A percentile compares a stretch with the other conserved stretches of the same genome.
Evolutionary conservation across 2,329 filamentous ascomycete species (phyloP).

Genomic region (Penicillium hesseltinei): DNA sequence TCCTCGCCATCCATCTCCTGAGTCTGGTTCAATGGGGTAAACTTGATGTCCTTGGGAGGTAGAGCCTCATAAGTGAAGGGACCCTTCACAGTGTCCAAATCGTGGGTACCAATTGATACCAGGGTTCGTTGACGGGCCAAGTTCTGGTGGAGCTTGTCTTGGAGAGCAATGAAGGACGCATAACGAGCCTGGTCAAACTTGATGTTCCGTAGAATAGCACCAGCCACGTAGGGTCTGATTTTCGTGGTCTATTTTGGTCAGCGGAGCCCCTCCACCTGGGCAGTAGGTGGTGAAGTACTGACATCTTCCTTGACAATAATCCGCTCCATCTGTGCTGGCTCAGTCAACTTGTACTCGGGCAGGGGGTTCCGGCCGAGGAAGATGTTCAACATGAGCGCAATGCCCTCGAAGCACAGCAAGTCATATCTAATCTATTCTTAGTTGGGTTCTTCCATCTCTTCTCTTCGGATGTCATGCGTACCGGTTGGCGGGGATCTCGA

Average conservation of each 20-base stretch:
- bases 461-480: constrained; percentile 47
- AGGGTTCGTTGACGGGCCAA: constrained; percentile 87
- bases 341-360: constrained; percentile 75
- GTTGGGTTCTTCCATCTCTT: constrained; percentile 11
- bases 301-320: constrained; percentile 73
- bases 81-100: constrained; percentile 87
- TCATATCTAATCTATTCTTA: constrained; percentile 58
- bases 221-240: constrained; percentile 84
- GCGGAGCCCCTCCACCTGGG: constrained; percentile 2
- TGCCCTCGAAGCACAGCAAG: constrained; percentile 96
- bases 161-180: constrained; percentile 94
- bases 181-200: constrained; percentile 89
- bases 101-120: constrained; percentile 96
- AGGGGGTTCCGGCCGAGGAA: constrained; percentile 75
- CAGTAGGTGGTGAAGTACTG: constrained; percentile 18
- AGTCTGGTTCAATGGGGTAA: constrained; percentile 85
- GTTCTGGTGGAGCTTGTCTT: constrained; percentile 98
- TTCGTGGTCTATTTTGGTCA: constrained; percentile 58
- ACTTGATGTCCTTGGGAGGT: constrained; percentile 86
- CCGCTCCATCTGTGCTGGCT: constrained; percentile 71
- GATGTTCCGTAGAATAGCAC: constrained; percentile 84
- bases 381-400: constrained; percentile 91
- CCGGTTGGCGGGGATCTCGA: constrained; percentile 94
- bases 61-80: constrained; percentile 97
- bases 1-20: constrained; percentile 83